Percentiles rank a stretch among this genome's conserved stretches.
These are phyloP conservation scores for Tolypocladium paradoxum DNA, from an alignment of 2,329 filamentous ascomycete species.

Conservation along the genomic window DNA sequence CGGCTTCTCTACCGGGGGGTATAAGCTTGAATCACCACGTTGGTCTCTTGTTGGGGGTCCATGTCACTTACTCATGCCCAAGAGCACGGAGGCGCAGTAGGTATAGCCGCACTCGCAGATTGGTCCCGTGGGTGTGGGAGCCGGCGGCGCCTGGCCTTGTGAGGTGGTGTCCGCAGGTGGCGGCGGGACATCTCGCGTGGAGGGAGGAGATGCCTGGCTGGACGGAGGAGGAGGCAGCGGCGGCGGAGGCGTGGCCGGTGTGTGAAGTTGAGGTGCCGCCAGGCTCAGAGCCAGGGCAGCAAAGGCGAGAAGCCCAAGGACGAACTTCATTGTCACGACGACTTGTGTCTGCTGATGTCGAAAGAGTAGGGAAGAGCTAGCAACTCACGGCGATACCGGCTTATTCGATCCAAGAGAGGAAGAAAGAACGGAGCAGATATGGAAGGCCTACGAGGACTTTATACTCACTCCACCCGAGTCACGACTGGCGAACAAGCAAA, in stretches of 20 bases:
- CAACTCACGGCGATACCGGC: background rate
- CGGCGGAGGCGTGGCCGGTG: slow-evolving; percentile 12
- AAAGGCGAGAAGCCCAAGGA: slow-evolving; percentile 10
- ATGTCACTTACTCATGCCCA: slow-evolving; percentile 20
- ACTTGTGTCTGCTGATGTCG: background rate
- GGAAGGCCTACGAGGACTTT: background rate
- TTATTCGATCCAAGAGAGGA: background rate
- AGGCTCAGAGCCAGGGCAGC: slow-evolving; percentile 7
- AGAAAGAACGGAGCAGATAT: background rate
- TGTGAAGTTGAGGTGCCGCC: slow-evolving; percentile 5
- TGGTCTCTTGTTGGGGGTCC: background rate
- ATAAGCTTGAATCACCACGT: background rate
- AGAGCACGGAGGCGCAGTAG: slow-evolving; percentile 28
- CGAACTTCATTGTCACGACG: slow-evolving; percentile 14
- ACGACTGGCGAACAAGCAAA: background rate
- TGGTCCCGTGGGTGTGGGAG: slow-evolving; percentile 15
- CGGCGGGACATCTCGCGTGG: background rate
- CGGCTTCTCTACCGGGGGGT: slow-evolving; percentile 16
- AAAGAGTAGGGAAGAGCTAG: background rate
- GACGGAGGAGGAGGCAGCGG: slow-evolving; percentile 5
- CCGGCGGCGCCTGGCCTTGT: slow-evolving; percentile 4
- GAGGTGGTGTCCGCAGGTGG: background rate
- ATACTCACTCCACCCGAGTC: background rate
- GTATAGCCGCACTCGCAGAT: slow-evolving; percentile 31
- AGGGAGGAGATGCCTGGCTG: background rate